Base-by-base conservation (phyloP, 768 basidiomycete species). In the Leucosporidium yakuticum region DNA sequence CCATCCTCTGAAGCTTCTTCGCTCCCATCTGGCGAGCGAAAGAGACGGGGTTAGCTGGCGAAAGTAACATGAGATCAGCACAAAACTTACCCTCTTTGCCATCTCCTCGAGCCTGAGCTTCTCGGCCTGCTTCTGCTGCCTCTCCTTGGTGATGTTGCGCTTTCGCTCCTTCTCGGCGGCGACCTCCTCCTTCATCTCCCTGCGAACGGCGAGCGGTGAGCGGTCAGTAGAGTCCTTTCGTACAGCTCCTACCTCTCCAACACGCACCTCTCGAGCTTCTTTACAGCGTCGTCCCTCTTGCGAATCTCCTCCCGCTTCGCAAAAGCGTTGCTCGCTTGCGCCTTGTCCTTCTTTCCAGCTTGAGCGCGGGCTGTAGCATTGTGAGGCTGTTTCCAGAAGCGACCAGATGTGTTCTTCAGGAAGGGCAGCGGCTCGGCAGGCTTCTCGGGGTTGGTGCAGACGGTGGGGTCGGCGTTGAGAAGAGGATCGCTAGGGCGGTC, bases 1-100 rank as follows among this genome's bases (percentile, higher is more conserved):
- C 74, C 73, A 75, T 72, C 64, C 71, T 49, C 67, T 75, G 74
- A 25, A 75, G 64, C 68, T 70, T 71, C 74, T 74, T 75, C 5
- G 74, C 74, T 55, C 72, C 71, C 72, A 75, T 73, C 74, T 75
- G 63, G n/a, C 21, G 32, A 12, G 7, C 39, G 34, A 44, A 27
- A 17, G 49, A 17, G 49, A 53, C 3, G 11, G 11, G 39, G 51
- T 53, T 9, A 53, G 51, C 51, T 53, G 7, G 51, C 17, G 23
- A 9, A 8, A 27, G 23, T 4, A 23, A 14, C 20, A 31, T 25
- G 27, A 36, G 32, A 53, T 15, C 51, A 44, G 47, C 15, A 39
- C 11, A 21, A 27, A 7, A 60, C 69, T 27, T 36, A 74, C 74
- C 62, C 65, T 60, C 32, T 69, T 60, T 1, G 74, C 71, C 63